Base-by-base conservation (phyloP, 129 eudicot species). In the Kitagawia praeruptora region DNA sequence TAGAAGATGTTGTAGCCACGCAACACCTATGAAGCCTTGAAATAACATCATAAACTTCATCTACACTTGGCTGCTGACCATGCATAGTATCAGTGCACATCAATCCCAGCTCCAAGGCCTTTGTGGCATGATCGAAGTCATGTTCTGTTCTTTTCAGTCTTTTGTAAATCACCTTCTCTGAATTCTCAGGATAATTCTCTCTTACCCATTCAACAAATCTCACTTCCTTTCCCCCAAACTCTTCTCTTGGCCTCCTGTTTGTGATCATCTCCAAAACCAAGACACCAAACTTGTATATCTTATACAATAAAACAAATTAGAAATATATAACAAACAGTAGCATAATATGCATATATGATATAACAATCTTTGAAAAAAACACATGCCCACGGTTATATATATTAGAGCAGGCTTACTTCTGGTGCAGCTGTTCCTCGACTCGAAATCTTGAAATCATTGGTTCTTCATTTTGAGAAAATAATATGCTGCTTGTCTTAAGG, bases 191-290 rank as follows among this genome's bases (percentile, higher is more conserved):
- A 23, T 79, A 70, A 69, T 85, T 27, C 70, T 21, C 12, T 46
- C 79, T 75, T 82, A 75, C 83, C 85, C 83, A 85, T 66, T 85
- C 83, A 0, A 85, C 75, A 18, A 85, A 81, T 19, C 85, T 78
- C 0, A 51, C 69, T 69, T 81, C 82, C 2, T 75, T 81, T 14
- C 46, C 47, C 53, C 75, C 78, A 8, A 75, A 81, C 23, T 75
- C 87, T 47, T 75, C 79, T 19, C 46, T 25, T 0, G 80, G 51
- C 37, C 85, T 78, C 70, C 69, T 75, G 37, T 81, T 81, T 28
- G 78, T 39, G 9, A 76, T 49, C 77, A 85, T 75, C 81, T 85
- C 85, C 69, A 85, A 37, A 23, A 85, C n/a, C 44, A 85, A 75
- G 8, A 79, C 75, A 1, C 88, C 88, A 34, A 78, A 74, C 80